Conservation (phyloP, 2,329 filamentous ascomycete genomes). For the Fonsecaea multimorphosa region DNA sequence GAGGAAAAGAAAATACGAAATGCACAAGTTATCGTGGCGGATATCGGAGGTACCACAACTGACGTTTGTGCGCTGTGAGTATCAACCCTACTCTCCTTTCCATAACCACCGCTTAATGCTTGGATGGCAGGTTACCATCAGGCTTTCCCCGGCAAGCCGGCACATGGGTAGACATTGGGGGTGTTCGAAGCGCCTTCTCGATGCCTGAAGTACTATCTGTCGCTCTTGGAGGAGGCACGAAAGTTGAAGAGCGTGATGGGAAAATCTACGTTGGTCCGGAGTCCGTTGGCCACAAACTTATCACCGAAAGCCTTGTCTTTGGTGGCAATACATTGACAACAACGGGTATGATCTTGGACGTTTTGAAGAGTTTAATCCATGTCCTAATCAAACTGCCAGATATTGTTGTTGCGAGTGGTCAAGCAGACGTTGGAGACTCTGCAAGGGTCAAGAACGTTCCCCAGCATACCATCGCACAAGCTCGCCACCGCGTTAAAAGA, state of each 20-base stretch:
- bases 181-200: constrained; percentile 65
- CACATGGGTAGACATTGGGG: constrained; percentile 63
- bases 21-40: constrained; percentile 38
- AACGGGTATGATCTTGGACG: constrained; percentile 51
- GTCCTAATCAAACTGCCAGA: constrained; percentile 39
- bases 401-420: constrained; percentile 52
- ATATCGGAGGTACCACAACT: constrained; percentile 67
- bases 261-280: constrained; percentile 57
- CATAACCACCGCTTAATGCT: not conserved
- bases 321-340: constrained; percentile 61
- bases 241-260: constrained; percentile 44
- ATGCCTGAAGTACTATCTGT: constrained; percentile 64
- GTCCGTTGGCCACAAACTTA: constrained; percentile 61
- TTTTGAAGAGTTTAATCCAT: not conserved
- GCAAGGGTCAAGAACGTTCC: constrained; percentile 37
- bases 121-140: constrained; percentile 61
- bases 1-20: constrained; percentile 15
- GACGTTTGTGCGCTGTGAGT: constrained; percentile 61
- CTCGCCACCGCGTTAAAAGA: constrained; percentile 49
- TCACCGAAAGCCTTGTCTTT: constrained; percentile 57
- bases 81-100: not conserved
- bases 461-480: constrained; percentile 46
- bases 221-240: constrained; percentile 62
- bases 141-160: constrained; percentile 67
- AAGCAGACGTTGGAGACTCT: constrained; percentile 38